Evolutionary conservation across 2,329 filamentous ascomycete genomes (phyloP), one percentile per base, ranked within the genome.

Genomic region (Neofusicoccum sp.): DNA sequence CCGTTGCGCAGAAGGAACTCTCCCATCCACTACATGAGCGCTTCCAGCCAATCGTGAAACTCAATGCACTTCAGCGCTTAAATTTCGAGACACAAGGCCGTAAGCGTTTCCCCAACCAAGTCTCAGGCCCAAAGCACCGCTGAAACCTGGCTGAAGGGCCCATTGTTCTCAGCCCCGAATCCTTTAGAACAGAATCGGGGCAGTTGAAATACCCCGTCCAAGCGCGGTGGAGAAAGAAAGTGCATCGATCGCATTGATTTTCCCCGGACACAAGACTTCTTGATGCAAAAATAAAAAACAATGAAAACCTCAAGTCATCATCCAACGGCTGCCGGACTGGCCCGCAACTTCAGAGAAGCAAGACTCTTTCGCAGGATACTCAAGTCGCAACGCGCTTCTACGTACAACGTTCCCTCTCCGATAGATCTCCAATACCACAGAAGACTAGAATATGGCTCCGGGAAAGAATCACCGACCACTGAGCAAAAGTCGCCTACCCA

Each of bases 41-140:
- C 14, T 16, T 8, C 51, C n/a, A n/a, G n/a, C n/a, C n/a, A n/a
- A n/a, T n/a, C n/a, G n/a, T 56, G 51, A 56, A 56, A 56, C 51
- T 26, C 38, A 31, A 11, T 28, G 16, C 38, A 56, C 51, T 36
- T 56, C 51, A 56, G 51, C 36, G 8, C 28, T 28, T 6, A 24
- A 34, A 36, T 24, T 14, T 54, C 49, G 33, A 26, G 24, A 56
- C 49, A 54, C 36, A n/a, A 34, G 49, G 31, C 34, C 34, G 34
- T 54, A 54, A 54, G 49, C 26, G 49, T 56, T 56, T 33, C 51
- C 9, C 9, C 28, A 33, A 4, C 5, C 49, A n/a, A 41, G 51
- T 54, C 5, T 54, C 51, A 43, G 34, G 51, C n/a, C 14, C 38
- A 4, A 33, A 43, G 16, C 38, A 41, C n/a, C 51, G 14, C 38